Conservation (phyloP, 148 eudicot species). For the Talinum fruticosum region DNA sequence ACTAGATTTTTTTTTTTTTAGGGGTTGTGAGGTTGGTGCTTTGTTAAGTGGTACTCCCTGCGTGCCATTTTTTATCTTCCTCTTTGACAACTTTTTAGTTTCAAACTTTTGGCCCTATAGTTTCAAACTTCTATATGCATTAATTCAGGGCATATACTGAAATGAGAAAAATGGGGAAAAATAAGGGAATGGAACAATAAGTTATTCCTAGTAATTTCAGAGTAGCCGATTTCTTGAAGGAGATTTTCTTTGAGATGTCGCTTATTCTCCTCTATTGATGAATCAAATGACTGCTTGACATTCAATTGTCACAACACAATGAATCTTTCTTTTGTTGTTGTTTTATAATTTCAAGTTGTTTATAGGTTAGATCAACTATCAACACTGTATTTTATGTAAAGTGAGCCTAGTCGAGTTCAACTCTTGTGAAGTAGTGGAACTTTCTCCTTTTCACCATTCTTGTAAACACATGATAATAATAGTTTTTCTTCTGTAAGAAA, state of each 20-base stretch:
- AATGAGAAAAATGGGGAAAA: not conserved
- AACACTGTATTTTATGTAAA: not conserved
- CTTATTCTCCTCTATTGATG: not conserved
- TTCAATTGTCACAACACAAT: no score
- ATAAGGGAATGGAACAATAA: not conserved
- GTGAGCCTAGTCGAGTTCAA: not conserved
- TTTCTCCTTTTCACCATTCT: not conserved
- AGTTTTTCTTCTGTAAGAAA: not conserved
- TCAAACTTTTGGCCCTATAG: no score
- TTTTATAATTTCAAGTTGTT: not conserved
- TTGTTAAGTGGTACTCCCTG: no score
- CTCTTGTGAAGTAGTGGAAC: not conserved
- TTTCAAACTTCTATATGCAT: no score
- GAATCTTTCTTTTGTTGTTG: not conserved
- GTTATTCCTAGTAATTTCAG: not conserved
- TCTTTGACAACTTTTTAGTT: no score
- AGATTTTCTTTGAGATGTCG: not conserved
- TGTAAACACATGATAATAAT: not conserved
- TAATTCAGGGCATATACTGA: not conserved
- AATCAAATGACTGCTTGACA: no score
- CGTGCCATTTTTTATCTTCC: no score
- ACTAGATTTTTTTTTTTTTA: no score
- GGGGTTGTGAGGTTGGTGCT: no score
- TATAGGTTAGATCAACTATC: not conserved
- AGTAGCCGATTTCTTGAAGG: not conserved